A percentile compares a stretch with the other conserved stretches of the same genome.
phyloP scores from a whole-genome alignment of 2,329 filamentous ascomycete species.

The Plectosphaerella cucumerina region DNA sequence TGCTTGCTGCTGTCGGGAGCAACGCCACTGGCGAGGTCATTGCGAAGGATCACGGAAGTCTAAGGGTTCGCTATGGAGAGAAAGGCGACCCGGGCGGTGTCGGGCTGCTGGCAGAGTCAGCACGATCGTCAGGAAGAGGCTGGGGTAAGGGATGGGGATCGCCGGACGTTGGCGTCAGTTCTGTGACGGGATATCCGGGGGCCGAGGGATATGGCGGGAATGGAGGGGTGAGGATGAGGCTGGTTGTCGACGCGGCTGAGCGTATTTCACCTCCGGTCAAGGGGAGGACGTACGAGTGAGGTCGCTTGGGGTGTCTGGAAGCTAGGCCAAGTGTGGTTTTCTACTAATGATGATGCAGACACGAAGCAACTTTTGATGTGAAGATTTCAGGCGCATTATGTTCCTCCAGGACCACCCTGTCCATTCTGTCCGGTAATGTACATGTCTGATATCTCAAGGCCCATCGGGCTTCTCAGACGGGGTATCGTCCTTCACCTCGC shows the following conservation, averaged over 20 bases:
- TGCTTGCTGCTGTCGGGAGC: neutral
- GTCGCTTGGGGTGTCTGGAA: no score
- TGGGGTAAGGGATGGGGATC: neutral
- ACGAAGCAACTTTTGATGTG: no score
- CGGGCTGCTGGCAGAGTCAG: neutral
- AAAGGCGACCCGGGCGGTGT: neutral
- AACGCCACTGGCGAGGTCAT: neutral
- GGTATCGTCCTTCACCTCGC: neutral
- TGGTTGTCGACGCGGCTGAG: neutral
- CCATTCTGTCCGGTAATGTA: neutral
- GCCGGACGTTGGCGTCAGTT: no score
- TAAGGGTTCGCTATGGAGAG: neutral
- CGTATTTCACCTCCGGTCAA: neutral
- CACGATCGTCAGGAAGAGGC: neutral
- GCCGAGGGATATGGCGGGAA: neutral
- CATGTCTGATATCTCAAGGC: neutral
- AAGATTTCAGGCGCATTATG: no score
- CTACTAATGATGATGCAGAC: no score
- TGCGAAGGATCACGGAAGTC: neutral
- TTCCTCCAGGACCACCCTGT: no score
- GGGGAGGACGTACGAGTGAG: neutral
- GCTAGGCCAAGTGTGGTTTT: no score
- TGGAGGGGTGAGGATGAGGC: neutral
- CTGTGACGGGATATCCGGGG: neutral
- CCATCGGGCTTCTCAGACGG: neutral